Evolutionary conservation across 768 basidiomycete species (phyloP), one percentile per base, ranked within the genome.

Genomic region (Hygrophorus pudorinus): DNA sequence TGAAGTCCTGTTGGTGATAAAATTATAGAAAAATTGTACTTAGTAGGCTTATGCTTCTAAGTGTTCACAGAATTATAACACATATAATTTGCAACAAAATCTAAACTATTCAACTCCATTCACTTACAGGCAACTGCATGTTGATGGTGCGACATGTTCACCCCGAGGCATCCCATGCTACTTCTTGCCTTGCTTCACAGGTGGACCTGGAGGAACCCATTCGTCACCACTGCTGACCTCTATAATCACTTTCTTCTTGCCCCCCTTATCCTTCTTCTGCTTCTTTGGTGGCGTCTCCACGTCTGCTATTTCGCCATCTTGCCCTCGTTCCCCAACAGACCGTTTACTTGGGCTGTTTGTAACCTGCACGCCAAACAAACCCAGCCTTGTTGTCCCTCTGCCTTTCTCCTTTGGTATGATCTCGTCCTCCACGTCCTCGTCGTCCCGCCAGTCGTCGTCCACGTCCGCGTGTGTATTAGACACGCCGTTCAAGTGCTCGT

Each of bases 261-360:
- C 35, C 36, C 30, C 14, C 13, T 42, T 32, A 34, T 33, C 20
- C 18, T 27, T 20, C 11, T 37, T 28, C 36, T 21, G 21, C 42
- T 33, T 41, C 32, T 44, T 38, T 31, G 31, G 16, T 18, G 44
- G 44, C 44, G 36, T 45, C n/a, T 24, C 44, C 16, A 5, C 16
- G 11, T 38, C 37, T n/a, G 27, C 56, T 29, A 37, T 16, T n/a
- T n/a, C n/a, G n/a, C n/a, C n/a, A 16, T 44, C 48, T 18, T 56
- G 62, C 21, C 56, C 63, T 24, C 45, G 46, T 32, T 59, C 59
- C 14, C 54, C 58, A 37, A 61, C 51, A 16, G 60, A 50, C 31
- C 70, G 64, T 53, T 72, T 70, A 48, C 55, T 60, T 53, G 63
- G 63, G 31, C 58, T 63, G 42, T 72, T 72, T 10, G 70, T 72